Evolutionary conservation across 371 early-diverging fungal species (phyloP).

Genomic region (Actinomortierella ambigua): DNA sequence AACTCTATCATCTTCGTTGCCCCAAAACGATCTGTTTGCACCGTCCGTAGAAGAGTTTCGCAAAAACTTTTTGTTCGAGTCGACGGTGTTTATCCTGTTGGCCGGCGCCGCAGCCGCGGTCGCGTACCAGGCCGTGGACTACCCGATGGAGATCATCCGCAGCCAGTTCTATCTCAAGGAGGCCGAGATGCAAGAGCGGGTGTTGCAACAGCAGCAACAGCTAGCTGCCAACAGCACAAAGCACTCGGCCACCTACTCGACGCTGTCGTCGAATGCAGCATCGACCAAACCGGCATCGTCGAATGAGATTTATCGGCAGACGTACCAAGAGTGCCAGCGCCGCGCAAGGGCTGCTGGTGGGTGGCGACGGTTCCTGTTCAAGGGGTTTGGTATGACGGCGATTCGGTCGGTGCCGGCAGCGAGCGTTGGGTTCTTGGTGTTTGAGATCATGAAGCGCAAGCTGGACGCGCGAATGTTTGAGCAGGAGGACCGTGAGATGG

Average conservation of each 20-base stretch:
- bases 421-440: conserved; percentile 73
- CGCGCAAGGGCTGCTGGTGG: conserved; percentile 53
- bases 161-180: conserved; percentile 71
- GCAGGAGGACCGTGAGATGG: conserved; percentile 36
- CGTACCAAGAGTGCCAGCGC: conserved; percentile 57
- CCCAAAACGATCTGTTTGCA: conserved; percentile 1
- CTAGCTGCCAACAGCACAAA: conserved; percentile 26
- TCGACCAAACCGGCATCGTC: too few relatives aligned
- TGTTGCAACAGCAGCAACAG: conserved; percentile 42
- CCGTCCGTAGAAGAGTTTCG: conserved; percentile 28
- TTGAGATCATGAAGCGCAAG: conserved; percentile 73
- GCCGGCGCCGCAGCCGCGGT: conserved; percentile 78
- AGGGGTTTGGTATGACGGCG: conserved; percentile 68
- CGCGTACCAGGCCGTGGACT: conserved; percentile 76
- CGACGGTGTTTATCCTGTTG: conserved; percentile 69
- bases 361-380: conserved; percentile 64
- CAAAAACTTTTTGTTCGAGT: conserved; percentile 65
- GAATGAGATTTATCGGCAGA: conserved; percentile 60
- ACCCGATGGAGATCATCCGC: conserved; percentile 75
- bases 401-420: conserved; percentile 75
- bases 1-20: neutral
- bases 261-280: conserved; percentile 43
- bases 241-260: conserved; percentile 41
- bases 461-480: conserved; percentile 50
- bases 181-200: conserved; percentile 63